Percentiles rank a stretch among this genome's conserved stretches.
Conservation (phyloP, 1,139 yeast species). For the Taiozyma sp. region DNA sequence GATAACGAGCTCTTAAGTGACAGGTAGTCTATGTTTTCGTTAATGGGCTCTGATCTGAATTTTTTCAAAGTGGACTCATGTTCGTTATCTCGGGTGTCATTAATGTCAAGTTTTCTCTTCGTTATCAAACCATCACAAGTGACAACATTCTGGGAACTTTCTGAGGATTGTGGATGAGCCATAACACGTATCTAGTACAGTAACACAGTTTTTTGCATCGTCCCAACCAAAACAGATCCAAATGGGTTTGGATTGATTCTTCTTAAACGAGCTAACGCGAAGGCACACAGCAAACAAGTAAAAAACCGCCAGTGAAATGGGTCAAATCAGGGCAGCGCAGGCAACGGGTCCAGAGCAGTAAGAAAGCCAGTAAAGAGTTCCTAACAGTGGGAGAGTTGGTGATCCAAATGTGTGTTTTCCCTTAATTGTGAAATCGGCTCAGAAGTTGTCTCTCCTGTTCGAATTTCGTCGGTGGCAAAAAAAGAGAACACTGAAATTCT, state of each 20-base stretch:
- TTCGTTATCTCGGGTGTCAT: not conserved
- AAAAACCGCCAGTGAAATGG: not conserved
- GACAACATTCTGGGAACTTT: not conserved
- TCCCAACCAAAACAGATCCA: not conserved
- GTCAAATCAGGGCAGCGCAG: not conserved
- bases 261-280: not conserved
- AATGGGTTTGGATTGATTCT: not conserved
- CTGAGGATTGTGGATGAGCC: not conserved
- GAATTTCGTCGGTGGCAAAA: constrained; percentile 1
- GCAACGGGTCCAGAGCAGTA: not conserved
- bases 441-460: not conserved
- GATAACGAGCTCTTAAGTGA: constrained; percentile 19
- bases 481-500: not conserved
- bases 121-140: not conserved
- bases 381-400: not conserved
- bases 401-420: not conserved
- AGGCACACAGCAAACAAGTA: not conserved
- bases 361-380: not conserved
- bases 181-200: not conserved
- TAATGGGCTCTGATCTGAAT: constrained; percentile 18
- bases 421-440: not conserved
- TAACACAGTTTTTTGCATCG: not conserved
- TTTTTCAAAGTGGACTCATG: constrained; percentile 6
- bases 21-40: constrained; percentile 31
- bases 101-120: not conserved